These are phyloP conservation scores for Mycogone perniciosa DNA, from an alignment of 2,329 filamentous ascomycete species.

Conservation along the genomic window DNA sequence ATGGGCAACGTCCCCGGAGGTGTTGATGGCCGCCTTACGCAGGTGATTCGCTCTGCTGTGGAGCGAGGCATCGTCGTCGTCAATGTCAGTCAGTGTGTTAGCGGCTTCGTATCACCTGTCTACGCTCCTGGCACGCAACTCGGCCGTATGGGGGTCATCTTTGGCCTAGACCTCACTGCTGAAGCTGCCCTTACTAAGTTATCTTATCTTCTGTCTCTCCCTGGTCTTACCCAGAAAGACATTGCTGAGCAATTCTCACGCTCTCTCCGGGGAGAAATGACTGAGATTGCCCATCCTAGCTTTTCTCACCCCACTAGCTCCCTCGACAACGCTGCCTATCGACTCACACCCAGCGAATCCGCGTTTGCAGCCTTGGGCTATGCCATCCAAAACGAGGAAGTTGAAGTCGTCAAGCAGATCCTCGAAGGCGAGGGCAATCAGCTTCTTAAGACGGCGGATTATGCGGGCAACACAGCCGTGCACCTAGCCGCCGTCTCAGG, in stretches of 20 bases:
- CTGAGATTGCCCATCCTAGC: slow-evolving; percentile 63
- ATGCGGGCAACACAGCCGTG: slow-evolving; percentile 69
- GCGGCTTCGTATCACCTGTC: slow-evolving; percentile 69
- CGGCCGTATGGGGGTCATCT: slow-evolving; percentile 77
- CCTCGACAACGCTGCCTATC: slow-evolving; percentile 35
- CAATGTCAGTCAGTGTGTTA: slow-evolving; percentile 85
- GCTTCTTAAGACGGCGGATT: slow-evolving; percentile 70
- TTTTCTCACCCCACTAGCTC: slow-evolving; percentile 67
- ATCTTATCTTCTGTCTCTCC: slow-evolving; percentile 70
- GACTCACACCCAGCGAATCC: slow-evolving; percentile 45
- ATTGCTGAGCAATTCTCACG: slow-evolving; percentile 65
- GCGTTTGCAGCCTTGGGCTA: slow-evolving; percentile 76
- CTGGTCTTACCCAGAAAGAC: slow-evolving; percentile 56
- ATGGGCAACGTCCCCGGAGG: slow-evolving; percentile 87
- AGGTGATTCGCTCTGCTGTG: slow-evolving; percentile 70
- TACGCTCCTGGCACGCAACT: slow-evolving; percentile 73
- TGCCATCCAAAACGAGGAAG: slow-evolving; percentile 66
- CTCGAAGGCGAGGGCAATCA: slow-evolving; percentile 58
- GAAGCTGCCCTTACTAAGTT: slow-evolving; percentile 90
- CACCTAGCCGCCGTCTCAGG: slow-evolving; percentile 53
- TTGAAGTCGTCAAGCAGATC: slow-evolving; percentile 58
- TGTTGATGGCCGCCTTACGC: slow-evolving; percentile 69
- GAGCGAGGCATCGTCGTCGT: slow-evolving; percentile 77
- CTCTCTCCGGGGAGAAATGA: slow-evolving; percentile 79
- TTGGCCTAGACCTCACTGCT: slow-evolving; percentile 81